Percentiles rank a stretch among this genome's conserved stretches.
phyloP scores from a whole-genome alignment of 176 grass and related monocot genomes.

The Triticum timopheevii region DNA sequence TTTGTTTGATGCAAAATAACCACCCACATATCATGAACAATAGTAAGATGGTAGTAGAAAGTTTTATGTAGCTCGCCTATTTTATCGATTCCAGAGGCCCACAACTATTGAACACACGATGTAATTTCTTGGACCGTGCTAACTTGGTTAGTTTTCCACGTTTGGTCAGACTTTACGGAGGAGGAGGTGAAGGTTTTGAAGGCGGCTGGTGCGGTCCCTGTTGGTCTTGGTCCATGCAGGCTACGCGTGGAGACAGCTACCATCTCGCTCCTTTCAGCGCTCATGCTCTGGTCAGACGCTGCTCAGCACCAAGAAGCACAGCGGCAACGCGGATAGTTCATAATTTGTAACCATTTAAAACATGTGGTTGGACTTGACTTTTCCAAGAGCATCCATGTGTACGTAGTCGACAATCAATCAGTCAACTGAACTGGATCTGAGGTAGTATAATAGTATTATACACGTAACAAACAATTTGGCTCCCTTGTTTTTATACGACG shows the following conservation, averaged over 20 bases:
- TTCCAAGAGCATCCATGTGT: not conserved
- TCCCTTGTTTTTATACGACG: not conserved
- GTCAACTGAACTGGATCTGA: not conserved
- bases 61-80: not conserved
- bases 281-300: constrained; percentile 89
- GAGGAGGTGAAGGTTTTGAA: constrained; percentile 73
- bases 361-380: not conserved
- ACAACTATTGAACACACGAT: not conserved
- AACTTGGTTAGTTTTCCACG: not conserved
- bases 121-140: not conserved
- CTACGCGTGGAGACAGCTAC: constrained; percentile 89
- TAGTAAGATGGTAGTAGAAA: not conserved
- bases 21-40: not conserved
- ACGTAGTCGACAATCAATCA: not conserved
- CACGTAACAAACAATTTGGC: not conserved
- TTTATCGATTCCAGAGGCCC: not conserved
- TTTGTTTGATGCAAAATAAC: not conserved
- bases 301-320: constrained; percentile 27
- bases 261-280: constrained; percentile 62
- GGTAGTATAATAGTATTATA: not conserved
- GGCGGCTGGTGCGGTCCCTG: constrained; percentile 53
- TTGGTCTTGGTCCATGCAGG: constrained; percentile 75
- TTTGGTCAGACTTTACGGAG: constrained; percentile 71
- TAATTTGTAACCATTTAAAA: not conserved
- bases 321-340: constrained; percentile 2